Base-by-base conservation (phyloP, 129 eudicot species). In the Pseudognaphalium luteoalbum region DNA sequence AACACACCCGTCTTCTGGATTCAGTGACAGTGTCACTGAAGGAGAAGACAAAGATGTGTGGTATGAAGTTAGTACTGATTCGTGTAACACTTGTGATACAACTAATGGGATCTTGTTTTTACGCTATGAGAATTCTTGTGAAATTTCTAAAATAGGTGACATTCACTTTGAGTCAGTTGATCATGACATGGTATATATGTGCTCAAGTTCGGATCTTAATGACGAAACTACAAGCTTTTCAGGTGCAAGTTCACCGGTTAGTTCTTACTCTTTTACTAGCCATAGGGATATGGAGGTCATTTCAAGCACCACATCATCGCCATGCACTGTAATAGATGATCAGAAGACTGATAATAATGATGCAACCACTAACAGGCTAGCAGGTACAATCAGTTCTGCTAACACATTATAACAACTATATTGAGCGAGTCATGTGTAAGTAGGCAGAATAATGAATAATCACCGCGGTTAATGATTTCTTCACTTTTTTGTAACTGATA, bases 171-270 rank as follows among this genome's bases (percentile, higher is more conserved):
- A 71, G 51, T 42, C 66, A 12, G 57, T 61, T 44, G 82, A 80
- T 59, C 83, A 66, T 59, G 84, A 84, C 76, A 62, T 66, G 1
- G 25, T 65, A 16, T 56, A 32, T 20, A 39, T 51, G 59, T 67
- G 42, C 76, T 74, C 83, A 47, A 74, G 76, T 80, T 80, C 76
- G 8, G 68, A 76, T 59, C 74, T 80, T 60, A 72, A 76, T 80
- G 87, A 76, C 8, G 82, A 82, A 82, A 65, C 70, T n/a, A 70
- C 76, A 41, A 54, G 75, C 28, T 77, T 29, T 70, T 71, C 75
- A 21, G 71, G 66, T 68, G 41, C 52, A 8, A 71, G 71, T 57
- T 81, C 84, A 68, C 75, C 72, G 3, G 15, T 59, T 30, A 74
- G 84, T 60, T 65, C 79, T 39, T 58, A 75, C 70, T 72, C 82